phyloP scores from a whole-genome alignment of 371 early-diverging fungal species.

The Apophysomyces ossiformis region DNA sequence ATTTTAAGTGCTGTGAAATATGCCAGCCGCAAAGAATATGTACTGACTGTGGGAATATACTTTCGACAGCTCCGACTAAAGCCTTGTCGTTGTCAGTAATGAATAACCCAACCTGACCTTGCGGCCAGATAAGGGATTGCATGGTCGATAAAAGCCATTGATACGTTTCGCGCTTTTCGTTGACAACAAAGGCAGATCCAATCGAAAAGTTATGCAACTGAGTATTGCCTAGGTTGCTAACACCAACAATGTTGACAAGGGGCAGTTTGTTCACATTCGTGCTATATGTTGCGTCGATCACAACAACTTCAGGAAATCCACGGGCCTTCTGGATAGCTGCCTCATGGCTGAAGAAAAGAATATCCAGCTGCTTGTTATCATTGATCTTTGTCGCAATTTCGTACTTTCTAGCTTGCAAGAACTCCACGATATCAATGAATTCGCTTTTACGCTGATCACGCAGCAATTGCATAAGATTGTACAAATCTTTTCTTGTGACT shows the following conservation, averaged over 20 bases:
- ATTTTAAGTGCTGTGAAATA: neutral
- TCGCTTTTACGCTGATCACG: neutral
- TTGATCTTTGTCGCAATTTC: no score
- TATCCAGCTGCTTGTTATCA: no score
- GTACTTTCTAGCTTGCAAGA: no score
- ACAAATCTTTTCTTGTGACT: neutral
- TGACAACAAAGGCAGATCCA: neutral
- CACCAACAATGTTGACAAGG: no score
- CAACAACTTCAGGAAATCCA: no score
- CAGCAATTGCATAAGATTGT: neutral
- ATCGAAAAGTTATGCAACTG: neutral
- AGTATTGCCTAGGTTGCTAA: neutral
- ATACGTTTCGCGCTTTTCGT: neutral
- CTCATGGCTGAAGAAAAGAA: no score
- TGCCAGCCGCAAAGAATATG: slow-evolving; percentile 15
- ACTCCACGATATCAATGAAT: no score
- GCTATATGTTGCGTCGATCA: no score
- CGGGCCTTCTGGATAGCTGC: no score
- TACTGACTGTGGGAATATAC: neutral
- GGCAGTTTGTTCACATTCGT: no score
- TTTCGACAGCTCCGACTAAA: neutral
- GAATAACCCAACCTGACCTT: no score
- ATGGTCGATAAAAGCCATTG: neutral
- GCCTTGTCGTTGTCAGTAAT: no score
- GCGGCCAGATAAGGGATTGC: neutral